These are phyloP conservation scores for Plasmodium cynomolgi DNA, from an alignment of 169 alveolate species.

Conservation along the genomic window DNA sequence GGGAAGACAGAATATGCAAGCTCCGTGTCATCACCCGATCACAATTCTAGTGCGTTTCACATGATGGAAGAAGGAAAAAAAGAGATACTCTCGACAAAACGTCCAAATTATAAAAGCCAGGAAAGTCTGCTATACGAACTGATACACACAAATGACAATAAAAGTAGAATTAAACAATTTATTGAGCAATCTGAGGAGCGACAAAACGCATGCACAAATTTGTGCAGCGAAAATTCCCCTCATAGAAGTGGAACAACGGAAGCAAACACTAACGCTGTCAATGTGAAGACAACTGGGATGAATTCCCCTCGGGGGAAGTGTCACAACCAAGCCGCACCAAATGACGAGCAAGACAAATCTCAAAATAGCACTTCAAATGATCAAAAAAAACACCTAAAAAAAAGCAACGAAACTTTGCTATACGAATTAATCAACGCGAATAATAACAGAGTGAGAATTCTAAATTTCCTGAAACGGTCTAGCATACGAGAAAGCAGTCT, in stretches of 20 bases:
- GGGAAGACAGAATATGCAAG: conserved; percentile 24
- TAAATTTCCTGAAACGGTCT: background rate
- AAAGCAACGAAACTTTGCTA: background rate
- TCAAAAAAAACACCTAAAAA: background rate
- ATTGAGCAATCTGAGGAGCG: background rate
- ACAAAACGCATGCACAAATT: background rate
- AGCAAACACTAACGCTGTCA: background rate
- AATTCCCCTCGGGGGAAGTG: background rate
- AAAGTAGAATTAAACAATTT: conserved; percentile 16
- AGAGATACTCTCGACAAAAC: background rate
- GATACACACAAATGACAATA: conserved; percentile 22
- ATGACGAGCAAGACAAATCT: background rate
- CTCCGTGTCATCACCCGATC: conserved; percentile 20
- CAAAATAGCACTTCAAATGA: background rate
- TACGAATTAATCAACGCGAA: background rate
- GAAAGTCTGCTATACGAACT: conserved; percentile 33
- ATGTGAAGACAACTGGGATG: background rate
- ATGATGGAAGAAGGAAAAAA: background rate
- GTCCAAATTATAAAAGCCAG: conserved; percentile 5
- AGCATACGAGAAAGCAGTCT: background rate
- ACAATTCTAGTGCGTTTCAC: background rate
- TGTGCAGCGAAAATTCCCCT: background rate
- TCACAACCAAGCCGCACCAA: background rate
- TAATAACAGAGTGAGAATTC: background rate
- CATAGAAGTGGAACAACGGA: background rate